Evolutionary conservation across 768 basidiomycete genomes (phyloP).

Genomic region (Hygrophorus pudorinus): DNA sequence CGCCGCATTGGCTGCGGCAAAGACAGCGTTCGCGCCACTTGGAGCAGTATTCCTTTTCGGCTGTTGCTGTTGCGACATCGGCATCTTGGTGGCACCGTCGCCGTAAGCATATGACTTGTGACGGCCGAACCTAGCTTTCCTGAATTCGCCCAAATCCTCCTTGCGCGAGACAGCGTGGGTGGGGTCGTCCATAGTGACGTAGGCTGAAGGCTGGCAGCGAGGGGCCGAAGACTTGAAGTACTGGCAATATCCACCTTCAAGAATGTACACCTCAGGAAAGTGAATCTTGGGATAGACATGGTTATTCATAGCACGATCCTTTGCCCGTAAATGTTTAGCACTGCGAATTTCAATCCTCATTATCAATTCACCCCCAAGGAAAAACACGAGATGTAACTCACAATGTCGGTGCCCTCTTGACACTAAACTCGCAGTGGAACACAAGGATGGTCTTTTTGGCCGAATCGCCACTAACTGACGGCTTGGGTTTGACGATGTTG

Average conservation of each 20-base stretch:
- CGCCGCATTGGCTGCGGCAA: constrained; percentile 62
- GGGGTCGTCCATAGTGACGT: constrained; percentile 95
- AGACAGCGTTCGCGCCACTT: constrained; percentile 40
- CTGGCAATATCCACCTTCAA: constrained; percentile 91
- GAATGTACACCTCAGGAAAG: constrained; percentile 94
- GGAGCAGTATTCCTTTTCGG: constrained; percentile 64
- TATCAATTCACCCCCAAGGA: background rate
- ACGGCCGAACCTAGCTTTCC: constrained; percentile 78
- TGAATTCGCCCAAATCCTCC: constrained; percentile 87
- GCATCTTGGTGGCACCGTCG: constrained; percentile 43
- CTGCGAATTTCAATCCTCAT: constrained; percentile 26
- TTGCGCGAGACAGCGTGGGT: constrained; percentile 68
- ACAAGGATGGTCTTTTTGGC: constrained; percentile 76
- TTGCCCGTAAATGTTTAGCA: constrained; percentile 87
- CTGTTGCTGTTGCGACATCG: constrained; percentile 29
- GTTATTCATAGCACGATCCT: constrained; percentile 83
- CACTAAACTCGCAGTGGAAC: constrained; percentile 98
- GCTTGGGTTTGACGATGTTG: constrained; percentile 43
- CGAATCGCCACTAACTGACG: constrained; percentile 66
- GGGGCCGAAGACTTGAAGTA: constrained; percentile 64
- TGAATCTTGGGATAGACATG: constrained; percentile 86
- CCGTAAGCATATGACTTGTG: constrained; percentile 91
- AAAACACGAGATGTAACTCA: constrained; percentile 28
- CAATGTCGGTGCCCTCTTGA: constrained; percentile 94
- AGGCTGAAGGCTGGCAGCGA: constrained; percentile 73